Conservation (phyloP, 495 filamentous ascomycete genomes). For the Aspergillus panamensis region DNA sequence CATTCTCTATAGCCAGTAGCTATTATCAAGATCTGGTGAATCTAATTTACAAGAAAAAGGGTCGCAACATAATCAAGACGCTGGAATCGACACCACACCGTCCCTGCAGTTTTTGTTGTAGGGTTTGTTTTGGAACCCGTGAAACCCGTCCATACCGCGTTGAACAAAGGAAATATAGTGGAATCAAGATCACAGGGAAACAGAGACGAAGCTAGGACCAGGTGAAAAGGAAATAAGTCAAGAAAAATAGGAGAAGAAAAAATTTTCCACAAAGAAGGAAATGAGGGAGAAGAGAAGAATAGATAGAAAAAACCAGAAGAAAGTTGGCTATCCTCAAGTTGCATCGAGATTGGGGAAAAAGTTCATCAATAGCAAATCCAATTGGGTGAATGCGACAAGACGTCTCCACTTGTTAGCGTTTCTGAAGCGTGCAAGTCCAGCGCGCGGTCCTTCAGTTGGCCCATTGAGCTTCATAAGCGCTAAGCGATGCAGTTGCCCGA, state of each 20-base stretch:
- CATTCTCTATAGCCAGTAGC: constrained; percentile 10
- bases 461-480: constrained; percentile 20
- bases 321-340: constrained; percentile 24
- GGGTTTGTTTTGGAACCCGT: constrained; percentile 19
- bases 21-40: constrained; percentile 15
- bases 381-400: constrained; percentile 12
- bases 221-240: constrained; percentile 14
- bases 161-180: constrained; percentile 34
- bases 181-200: constrained; percentile 16
- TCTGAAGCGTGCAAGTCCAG: constrained; percentile 44
- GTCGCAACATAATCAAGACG: constrained; percentile 12
- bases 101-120: constrained; percentile 16
- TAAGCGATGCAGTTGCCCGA: constrained; percentile 18
- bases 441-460: constrained; percentile 33
- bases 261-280: constrained; percentile 22
- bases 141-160: constrained; percentile 19
- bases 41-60: constrained; percentile 25
- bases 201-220: not conserved
- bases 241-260: constrained; percentile 23
- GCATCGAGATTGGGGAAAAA: constrained; percentile 28
- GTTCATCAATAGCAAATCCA: constrained; percentile 28
- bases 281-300: constrained; percentile 28
- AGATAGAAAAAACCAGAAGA: constrained; percentile 17
- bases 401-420: constrained; percentile 12
- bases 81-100: constrained; percentile 13